Evolutionary conservation across 2,329 filamentous ascomycete genomes (phyloP), one percentile per base, ranked within the genome.

Genomic region (Fusarium sarcochroum): DNA sequence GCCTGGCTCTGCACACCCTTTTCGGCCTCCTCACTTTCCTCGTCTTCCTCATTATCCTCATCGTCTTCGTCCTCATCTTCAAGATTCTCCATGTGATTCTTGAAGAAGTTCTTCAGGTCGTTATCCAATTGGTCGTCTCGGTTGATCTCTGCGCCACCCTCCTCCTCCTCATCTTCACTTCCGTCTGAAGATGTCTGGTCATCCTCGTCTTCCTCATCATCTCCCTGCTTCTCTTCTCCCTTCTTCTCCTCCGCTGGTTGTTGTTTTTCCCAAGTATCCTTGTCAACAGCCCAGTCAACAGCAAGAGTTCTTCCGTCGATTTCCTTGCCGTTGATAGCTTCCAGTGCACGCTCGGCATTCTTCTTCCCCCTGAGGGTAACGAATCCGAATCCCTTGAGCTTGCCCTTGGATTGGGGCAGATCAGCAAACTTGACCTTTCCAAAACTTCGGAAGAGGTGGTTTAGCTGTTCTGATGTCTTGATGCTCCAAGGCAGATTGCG

Each of bases 201-300:
- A 5, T 76, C 73, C 30, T 82, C 77, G 59, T 84, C 82, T 81
- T 47, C 74, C 7, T 81, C 78, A 3, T 77, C 77, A 3, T 73
- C 71, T 34, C 81, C 76, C 61, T 84, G 81, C 63, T 82, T 78
- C 8, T 77, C 78, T 25, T 76, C 80, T 11, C 78, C 77, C 17
- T 78, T 78, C 7, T 35, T 69, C 7, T 78, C 77, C 9, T 76
- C 70, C 37, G 81, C 76, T 63, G 85, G 73, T 30, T 89, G 85
- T 67, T 89, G 84, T 64, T 89, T 85, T 66, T 94, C 87, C 93
- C 93, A 99, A 8, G 91, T 89, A 41, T 90, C 86, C 82, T 97
- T 97, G 63, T 98, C 93, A 5, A 98, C 94, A 32, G 97, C 95
- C 93, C 93, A 99, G 81, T 99, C 96, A 8, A 99, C 96, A 27